These are phyloP conservation scores for Candida broadrunensis DNA, from an alignment of 805 yeast species.

Conservation along the genomic window DNA sequence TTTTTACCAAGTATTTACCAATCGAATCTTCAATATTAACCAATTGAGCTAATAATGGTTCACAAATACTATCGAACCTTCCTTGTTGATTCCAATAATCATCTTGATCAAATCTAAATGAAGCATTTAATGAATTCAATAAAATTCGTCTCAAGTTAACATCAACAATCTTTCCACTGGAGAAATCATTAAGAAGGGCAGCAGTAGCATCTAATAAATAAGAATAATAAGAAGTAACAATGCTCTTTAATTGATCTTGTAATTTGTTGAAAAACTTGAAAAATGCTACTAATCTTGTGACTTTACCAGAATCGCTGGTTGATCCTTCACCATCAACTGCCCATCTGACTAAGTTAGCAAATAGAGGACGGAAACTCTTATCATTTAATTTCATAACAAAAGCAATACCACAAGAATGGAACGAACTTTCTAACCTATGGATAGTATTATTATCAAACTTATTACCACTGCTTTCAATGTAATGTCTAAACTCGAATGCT, in stretches of 20 bases:
- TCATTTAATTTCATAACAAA: slow-evolving; percentile 91
- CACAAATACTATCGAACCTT: slow-evolving; percentile 72
- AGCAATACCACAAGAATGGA: slow-evolving; percentile 67
- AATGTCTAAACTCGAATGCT: slow-evolving; percentile 65
- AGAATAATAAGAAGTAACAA: slow-evolving; percentile 84
- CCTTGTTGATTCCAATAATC: slow-evolving; percentile 93
- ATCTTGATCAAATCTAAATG: slow-evolving; percentile 86
- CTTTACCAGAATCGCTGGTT: slow-evolving; percentile 30
- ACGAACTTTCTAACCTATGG: slow-evolving; percentile 75
- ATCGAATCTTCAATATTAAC: slow-evolving; percentile 64
- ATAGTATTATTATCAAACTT: slow-evolving; percentile 68
- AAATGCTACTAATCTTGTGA: slow-evolving; percentile 63
- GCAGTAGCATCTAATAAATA: slow-evolving; percentile 77
- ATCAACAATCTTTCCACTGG: slow-evolving; percentile 36
- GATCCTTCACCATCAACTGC: slow-evolving; percentile 83
- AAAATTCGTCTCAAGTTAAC: slow-evolving; percentile 68
- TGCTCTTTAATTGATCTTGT: slow-evolving; percentile 80
- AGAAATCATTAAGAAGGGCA: slow-evolving; percentile 49
- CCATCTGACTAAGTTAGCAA: slow-evolving; percentile 86
- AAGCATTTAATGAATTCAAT: slow-evolving; percentile 67
- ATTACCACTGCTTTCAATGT: slow-evolving; percentile 23
- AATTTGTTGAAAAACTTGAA: slow-evolving; percentile 82
- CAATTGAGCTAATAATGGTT: slow-evolving; percentile 64
- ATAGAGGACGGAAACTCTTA: slow-evolving; percentile 87
- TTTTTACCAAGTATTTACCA: slow-evolving; percentile 78